phyloP scores from a whole-genome alignment of 768 basidiomycete genomes.

The Neoboletus magnificus region DNA sequence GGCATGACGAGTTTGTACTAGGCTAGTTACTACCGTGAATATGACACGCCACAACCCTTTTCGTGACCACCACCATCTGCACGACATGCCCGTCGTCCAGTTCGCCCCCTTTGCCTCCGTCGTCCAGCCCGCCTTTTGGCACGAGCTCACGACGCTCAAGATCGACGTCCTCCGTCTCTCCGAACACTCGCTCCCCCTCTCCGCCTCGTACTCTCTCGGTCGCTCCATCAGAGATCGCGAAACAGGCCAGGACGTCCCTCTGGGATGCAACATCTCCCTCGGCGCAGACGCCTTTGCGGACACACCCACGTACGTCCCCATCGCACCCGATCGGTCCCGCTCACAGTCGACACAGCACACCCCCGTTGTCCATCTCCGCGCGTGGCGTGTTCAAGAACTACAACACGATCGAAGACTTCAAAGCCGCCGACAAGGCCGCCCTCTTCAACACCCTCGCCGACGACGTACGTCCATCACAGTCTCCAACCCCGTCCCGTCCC shows the following conservation, averaged over 20 bases:
- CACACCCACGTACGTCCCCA: constrained; percentile 40
- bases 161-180: constrained; percentile 86
- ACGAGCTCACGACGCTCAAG: constrained; percentile 83
- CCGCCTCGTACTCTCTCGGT: constrained; percentile 69
- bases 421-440: constrained; percentile 81
- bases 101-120: constrained; percentile 86
- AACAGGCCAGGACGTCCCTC: constrained; percentile 67
- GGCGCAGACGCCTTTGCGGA: constrained; percentile 63
- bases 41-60: constrained; percentile 2
- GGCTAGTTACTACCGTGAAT: constrained; percentile 1
- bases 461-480: constrained; percentile 42
- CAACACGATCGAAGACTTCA: constrained; percentile 97
- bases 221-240: constrained; percentile 72
- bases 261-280: constrained; percentile 65
- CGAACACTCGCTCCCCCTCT: constrained; percentile 61
- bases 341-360: constrained; percentile 32
- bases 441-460: constrained; percentile 73
- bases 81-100: constrained; percentile 62
- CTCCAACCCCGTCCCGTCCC: not conserved
- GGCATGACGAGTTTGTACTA: constrained; percentile 11
- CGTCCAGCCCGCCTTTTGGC: constrained; percentile 92
- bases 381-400: constrained; percentile 84
- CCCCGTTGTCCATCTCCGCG: constrained; percentile 49
- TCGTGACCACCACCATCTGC: not conserved
- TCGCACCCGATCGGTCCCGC: constrained; percentile 3